Evolutionary conservation across 1,284 basidiomycete species (phyloP), one percentile per base, ranked within the genome.

Genomic region (Leccinum pachyderme): DNA sequence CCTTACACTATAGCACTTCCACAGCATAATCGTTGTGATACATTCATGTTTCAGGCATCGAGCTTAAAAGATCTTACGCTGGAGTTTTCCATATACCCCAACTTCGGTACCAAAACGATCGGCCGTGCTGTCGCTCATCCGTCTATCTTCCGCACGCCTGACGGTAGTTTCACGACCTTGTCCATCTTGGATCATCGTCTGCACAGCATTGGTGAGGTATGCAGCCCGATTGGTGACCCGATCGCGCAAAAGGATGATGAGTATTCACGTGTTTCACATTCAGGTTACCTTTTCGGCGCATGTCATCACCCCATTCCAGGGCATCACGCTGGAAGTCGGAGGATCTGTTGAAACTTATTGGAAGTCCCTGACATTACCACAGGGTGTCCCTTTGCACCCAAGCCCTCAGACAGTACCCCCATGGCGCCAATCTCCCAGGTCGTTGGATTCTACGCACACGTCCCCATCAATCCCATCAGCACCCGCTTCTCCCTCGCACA

Each of bases 21-120:
- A 2, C 83, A 94, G 44, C 82, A 83, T 25, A 87, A 91, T 61
- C 87, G 90, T 58, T 80, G 86, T 57, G 92, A 93, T 65, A 84
- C 89, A 5, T 95, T 98, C 66, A 81, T 87, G 7, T 98, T 99
- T 79, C 96, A 98, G 72, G 84, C 93, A 46, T 60, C 62, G 25
- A 59, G 52, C 27, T 73, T 96, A 22, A 83, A 87, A 51, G 79
- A 81, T 35, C 83, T 98, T 57, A 85, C 86, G 2, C 76, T 99
- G 62, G 93, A 98, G 70, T 93, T 98, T 69, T 98, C 96, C 39
- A 78, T 99, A 27, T 98, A 96, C 76, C 97, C 97, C 7, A 98
- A 93, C 58, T 99, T 99, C 72, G 97, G 97, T n/a, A 95, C 93
- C 31, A 96, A 95, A 73, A 93, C 95, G 33, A 93, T 99, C 59